These are phyloP conservation scores for Cudoniella acicularis DNA, from an alignment of 495 filamentous ascomycete species.

Conservation along the genomic window DNA sequence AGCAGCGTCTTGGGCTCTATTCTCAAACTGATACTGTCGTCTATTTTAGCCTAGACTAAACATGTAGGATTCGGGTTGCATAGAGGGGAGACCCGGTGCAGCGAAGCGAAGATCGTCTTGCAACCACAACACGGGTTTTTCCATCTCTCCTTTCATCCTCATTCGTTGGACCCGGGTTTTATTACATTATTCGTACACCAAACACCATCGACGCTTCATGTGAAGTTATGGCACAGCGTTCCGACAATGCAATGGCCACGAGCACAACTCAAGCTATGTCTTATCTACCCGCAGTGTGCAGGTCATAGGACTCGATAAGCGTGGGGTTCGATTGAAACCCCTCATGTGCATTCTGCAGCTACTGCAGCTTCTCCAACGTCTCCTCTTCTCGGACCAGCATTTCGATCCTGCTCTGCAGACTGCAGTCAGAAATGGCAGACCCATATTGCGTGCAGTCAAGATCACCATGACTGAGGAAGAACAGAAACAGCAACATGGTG, in stretches of 20 bases:
- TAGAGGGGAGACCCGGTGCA: background rate
- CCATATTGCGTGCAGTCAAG: background rate
- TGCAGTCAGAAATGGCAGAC: background rate
- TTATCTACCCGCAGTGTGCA: background rate
- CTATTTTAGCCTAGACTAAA: background rate
- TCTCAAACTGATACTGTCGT: background rate
- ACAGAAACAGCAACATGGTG: background rate
- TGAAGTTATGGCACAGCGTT: background rate
- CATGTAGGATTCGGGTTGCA: background rate
- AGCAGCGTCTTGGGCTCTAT: too few species aligned
- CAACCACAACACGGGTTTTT: background rate
- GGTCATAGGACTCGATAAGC: constrained; percentile 5
- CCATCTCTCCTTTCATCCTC: background rate
- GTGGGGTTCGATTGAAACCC: background rate
- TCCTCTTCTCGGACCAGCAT: background rate
- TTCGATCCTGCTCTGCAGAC: background rate
- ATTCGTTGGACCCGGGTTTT: background rate
- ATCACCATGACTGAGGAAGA: background rate
- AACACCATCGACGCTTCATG: background rate
- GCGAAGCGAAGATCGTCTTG: background rate
- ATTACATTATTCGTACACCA: background rate
- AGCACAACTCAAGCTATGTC: background rate
- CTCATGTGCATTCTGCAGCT: too few species aligned
- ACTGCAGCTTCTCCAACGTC: background rate
- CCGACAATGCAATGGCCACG: background rate